Base-by-base conservation (phyloP, 768 basidiomycete species). In the Mycena metata region DNA sequence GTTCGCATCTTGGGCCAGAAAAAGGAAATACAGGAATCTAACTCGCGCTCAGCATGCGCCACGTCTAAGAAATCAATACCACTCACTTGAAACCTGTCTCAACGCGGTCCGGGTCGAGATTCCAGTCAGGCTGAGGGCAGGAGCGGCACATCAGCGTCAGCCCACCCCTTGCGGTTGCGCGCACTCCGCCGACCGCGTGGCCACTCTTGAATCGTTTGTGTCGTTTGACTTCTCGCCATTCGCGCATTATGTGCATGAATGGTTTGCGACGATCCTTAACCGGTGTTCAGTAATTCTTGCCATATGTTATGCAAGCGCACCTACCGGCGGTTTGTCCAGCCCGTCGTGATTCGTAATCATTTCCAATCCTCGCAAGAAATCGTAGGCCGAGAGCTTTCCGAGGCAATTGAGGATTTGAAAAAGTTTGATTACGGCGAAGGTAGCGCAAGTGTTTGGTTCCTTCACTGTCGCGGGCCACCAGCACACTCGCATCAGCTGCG, bases 331-430 rank as follows among this genome's bases (percentile, higher is more conserved):
- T 23, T 59, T 66, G 16, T 65, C 64, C 2, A 66, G 50, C 0
- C 65, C 58, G 33, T 66, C 39, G 21, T 60, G 17, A 12, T 52
- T 54, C 0, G 57, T 66, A 2, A 19, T 46, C 10, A 15, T 41
- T 30, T 66, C 65, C 3, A 66, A 33, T 1, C 49, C 65, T 3
- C 57, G 65, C 30, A 66, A 15, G 35, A 50, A 73, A 23, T 72
- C 67, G 54, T 72, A 73, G 0, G 62, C 56, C 0, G 67, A 65
- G 11, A 67, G 21, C 35, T 73, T 73, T 2, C 62, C 67, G 30
- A 69, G 52, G 9, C 72, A 64, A 11, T 71, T 63, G 1, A 71
- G 45, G n/a, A 57, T 46, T 8, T 68, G 72, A 41, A 69, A 72
- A 24, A 58, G 16, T 9, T 65, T 64, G 2, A 73, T 24, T 15